These are phyloP conservation scores for Ophiostoma ulmi DNA, from an alignment of 2,329 filamentous ascomycete genomes.

Conservation along the genomic window DNA sequence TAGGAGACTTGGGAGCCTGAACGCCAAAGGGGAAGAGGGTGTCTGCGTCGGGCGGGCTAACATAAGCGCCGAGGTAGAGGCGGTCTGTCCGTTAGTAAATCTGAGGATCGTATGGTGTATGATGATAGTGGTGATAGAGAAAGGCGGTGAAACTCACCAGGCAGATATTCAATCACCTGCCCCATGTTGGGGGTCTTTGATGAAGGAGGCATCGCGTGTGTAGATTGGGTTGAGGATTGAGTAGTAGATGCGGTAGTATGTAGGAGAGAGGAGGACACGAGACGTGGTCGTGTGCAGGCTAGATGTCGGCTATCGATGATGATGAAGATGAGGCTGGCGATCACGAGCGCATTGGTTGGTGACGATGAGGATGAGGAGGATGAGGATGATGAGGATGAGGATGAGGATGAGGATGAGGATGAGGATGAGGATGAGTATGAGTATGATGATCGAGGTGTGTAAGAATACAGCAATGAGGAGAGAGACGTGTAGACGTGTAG, in stretches of 20 bases:
- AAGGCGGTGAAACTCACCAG: slow-evolving; percentile 55
- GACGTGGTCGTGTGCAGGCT: neutral
- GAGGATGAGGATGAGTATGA: neutral
- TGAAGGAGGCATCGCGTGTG: slow-evolving; percentile 46
- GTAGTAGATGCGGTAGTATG: neutral
- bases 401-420: neutral
- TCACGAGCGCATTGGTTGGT: slow-evolving; percentile 10
- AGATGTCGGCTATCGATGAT: slow-evolving; percentile 5
- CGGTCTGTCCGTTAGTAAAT: slow-evolving; percentile 57
- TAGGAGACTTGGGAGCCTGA: slow-evolving; percentile 57
- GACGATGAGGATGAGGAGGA: neutral
- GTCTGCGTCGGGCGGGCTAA: slow-evolving; percentile 69
- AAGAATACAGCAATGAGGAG: neutral
- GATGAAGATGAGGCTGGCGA: neutral
- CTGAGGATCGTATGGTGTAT: neutral
- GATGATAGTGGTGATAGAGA: neutral
- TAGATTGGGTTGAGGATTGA: neutral
- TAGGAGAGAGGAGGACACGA: neutral
- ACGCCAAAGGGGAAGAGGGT: slow-evolving; percentile 80
- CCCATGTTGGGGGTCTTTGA: slow-evolving; percentile 59
- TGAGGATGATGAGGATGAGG: neutral
- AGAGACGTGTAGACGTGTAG: neutral
- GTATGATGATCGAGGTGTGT: neutral
- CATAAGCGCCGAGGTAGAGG: slow-evolving; percentile 89
- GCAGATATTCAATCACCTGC: slow-evolving; percentile 93